Base-by-base conservation (phyloP, 371 early-diverging fungal genomes). In the Batkoa obscura region DNA sequence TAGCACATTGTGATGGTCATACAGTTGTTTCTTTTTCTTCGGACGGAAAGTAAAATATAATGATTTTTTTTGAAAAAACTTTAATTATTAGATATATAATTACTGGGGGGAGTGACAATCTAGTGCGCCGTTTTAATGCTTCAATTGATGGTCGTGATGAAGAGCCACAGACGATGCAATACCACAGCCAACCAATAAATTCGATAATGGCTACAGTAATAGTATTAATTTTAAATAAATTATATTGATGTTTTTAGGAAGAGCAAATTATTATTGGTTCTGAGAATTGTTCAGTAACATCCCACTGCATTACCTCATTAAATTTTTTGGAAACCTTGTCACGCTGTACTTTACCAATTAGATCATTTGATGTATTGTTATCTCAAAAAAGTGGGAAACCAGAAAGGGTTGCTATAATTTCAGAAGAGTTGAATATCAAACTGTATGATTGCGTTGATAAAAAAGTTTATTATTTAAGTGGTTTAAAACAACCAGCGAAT, bases 141-240 rank as follows among this genome's bases (percentile, higher is more conserved):
- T 23, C 6, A 8, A 31, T 47, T 13, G 47, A 47, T 12, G 47
- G 4, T 47, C 9, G 47, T 5, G 47, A n/a, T 30, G 47, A 47
- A 30, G 47, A 47, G 13, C 23, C 47, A 30, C 47, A 31, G 6
- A 47, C 47, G 5, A 47, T 47, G 6, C 23, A 47, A 13, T 31
- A 47, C 13, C 47, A 47, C 47, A 4, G 8, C 31, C 23, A 47
- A 31, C 47, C 47, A 4, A 31, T 47, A 4, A 47, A n/a, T 8
- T 5, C 47, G 23, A 47, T 47, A n/a, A n/a, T 47, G 47, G 47
- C 47, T 23, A 47, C 47, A 30, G 47, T 47, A 47, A 47, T n/a
- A 5, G 13, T 23, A 47, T n/a, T 10, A n/a, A 10, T 42, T 42
- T 10, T 42, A 42, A 10, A 10, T 42, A 10, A 42, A 42, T 42